phyloP scores from a whole-genome alignment of 495 filamentous ascomycete genomes.

The Chaetomidium leptoderma region DNA sequence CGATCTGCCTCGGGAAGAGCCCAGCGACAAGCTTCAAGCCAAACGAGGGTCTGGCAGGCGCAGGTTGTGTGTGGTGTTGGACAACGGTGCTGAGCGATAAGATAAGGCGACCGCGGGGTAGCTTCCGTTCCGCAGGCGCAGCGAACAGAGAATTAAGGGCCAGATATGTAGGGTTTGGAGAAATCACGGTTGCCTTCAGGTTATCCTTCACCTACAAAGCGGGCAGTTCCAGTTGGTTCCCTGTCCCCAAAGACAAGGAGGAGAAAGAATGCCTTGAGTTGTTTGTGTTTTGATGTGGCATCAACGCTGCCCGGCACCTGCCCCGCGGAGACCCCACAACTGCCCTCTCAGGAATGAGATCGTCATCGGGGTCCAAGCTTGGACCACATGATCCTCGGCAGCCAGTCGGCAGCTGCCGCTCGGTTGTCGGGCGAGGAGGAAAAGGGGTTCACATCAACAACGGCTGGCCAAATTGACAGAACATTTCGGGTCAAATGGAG shows the following conservation, averaged over 20 bases:
- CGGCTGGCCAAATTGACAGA: too few species aligned
- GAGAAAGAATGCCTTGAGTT: background rate
- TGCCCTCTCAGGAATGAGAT: background rate
- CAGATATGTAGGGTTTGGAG: background rate
- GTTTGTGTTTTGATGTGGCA: constrained; percentile 2
- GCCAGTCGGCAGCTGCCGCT: too few species aligned
- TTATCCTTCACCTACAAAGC: background rate
- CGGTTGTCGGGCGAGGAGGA: too few species aligned
- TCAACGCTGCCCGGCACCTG: background rate
- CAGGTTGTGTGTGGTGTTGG: background rate
- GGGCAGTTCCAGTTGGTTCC: too few species aligned
- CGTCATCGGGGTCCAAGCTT: background rate
- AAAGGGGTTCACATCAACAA: too few species aligned
- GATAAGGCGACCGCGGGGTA: constrained; percentile 22
- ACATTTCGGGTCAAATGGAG: too few species aligned
- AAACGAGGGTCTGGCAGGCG: background rate
- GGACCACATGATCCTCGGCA: background rate
- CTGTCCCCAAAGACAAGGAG: background rate
- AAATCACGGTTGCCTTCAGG: background rate
- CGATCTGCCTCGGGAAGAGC: background rate
- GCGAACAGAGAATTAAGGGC: background rate
- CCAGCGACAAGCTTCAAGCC: background rate
- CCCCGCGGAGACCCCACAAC: constrained; percentile 2
- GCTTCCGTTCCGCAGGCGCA: background rate
- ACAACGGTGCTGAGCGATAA: constrained; percentile 12